Evolutionary conservation across 2,329 filamentous ascomycete species (phyloP), one percentile per base, ranked within the genome.

Genomic region (Exophiala sp.): DNA sequence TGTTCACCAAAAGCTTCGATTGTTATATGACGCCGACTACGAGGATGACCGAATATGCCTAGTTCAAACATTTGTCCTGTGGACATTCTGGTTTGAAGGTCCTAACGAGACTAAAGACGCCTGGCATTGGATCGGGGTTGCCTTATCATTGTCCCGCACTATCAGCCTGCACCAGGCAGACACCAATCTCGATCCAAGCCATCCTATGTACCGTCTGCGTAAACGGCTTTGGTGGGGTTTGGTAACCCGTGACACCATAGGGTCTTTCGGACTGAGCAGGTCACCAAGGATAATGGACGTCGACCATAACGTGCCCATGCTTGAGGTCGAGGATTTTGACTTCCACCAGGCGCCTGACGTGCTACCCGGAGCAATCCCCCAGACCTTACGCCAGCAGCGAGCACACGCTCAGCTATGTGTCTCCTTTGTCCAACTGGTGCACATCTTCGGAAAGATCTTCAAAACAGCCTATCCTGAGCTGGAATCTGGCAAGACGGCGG

Each of bases 31-130:
- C 68, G 92, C 95, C 62, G 91, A 96, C 70, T 95, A 95, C 70
- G 91, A 96, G 71, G 83, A 85, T 45, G 91, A 96, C 69, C 87
- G 91, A 47, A 85, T 96, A 55, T 83, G 90, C 24, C 80, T 96
- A 16, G 89, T 96, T n/a, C 92, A 96, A 71, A 86, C 88, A 3
- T 78, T 96, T 20, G 78, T 96, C 16, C 79, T 96, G 54, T 90
- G 96, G 87, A 95, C 91, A 3, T 95, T 95, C 69, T 96, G 92
- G 87, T 96, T 96, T 69, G 91, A 96, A 72, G 95, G 90, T 6
- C 91, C 91, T 0, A 90, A 96, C 71, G 91, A 96, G 69, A 89
- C 95, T 68, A 96, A 96, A 70, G 92, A 96, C 69, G 96, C 91
- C 43, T 96, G 92, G 88, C 91, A 96, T 68, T 96, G 91, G 91